phyloP scores from a whole-genome alignment of 1,139 yeast species.

The Zhuliangozyma blackwelliae region DNA sequence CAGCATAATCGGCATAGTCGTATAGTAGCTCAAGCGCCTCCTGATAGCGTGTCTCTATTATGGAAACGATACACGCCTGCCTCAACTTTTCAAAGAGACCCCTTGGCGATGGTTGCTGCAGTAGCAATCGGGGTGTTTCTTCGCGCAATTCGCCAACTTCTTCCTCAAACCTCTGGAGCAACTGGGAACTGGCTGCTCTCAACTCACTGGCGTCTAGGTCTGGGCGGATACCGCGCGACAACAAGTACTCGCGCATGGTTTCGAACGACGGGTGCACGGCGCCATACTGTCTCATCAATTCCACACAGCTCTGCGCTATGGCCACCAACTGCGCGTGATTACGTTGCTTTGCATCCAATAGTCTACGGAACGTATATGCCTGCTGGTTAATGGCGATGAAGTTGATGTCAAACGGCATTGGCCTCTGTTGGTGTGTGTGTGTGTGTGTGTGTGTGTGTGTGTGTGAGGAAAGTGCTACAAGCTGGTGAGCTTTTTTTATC shows the following conservation, averaged over 20 bases:
- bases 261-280: conserved; percentile 15
- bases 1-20: conserved; percentile 16
- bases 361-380: conserved; percentile 12
- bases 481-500: no score
- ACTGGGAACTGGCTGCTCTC: not conserved
- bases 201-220: not conserved
- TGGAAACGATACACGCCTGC: conserved; percentile 6
- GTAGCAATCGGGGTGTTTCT: not conserved
- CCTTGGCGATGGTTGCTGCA: no score
- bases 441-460: not conserved
- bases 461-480: no score
- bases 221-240: conserved; percentile 1
- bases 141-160: not conserved
- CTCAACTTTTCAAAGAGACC: conserved; percentile 8
- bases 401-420: conserved; percentile 7
- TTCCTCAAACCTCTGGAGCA: not conserved
- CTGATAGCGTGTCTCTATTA: conserved; percentile 19
- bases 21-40: conserved; percentile 17
- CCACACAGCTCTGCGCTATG: conserved; percentile 8
- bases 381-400: conserved; percentile 11
- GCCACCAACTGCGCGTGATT: conserved; percentile 1
- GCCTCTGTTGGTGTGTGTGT: not conserved
- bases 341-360: conserved; percentile 2
- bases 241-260: conserved; percentile 9
- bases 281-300: conserved; percentile 18